phyloP scores from a whole-genome alignment of 176 grass and related monocot genomes.

The Avena insularis region DNA sequence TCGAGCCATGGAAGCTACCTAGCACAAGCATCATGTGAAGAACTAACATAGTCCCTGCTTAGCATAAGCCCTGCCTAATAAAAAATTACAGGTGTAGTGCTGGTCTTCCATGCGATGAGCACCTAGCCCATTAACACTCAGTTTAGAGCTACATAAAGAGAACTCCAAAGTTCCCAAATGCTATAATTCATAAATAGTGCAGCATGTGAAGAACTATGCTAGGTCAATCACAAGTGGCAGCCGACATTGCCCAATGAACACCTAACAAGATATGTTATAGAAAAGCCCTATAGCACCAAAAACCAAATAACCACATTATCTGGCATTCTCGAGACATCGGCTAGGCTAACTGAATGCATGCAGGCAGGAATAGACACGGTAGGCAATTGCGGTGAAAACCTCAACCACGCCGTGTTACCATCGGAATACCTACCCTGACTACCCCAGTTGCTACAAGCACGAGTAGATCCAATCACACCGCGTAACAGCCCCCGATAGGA shows the following conservation, averaged over 20 bases:
- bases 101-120: neutral
- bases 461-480: slow-evolving; percentile 21
- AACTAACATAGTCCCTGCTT: neutral
- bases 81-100: neutral
- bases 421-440: neutral
- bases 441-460: neutral
- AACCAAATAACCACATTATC: neutral
- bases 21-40: neutral
- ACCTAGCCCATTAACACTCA: neutral
- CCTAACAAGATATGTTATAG: neutral
- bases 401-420: neutral
- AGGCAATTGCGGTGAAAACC: neutral
- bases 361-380: neutral
- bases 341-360: neutral
- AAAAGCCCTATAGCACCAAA: neutral
- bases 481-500: neutral
- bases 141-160: slow-evolving; percentile 20
- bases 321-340: neutral
- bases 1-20: neutral
- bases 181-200: neutral
- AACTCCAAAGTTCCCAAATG: neutral
- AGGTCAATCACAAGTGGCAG: neutral
- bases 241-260: neutral
- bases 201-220: neutral
- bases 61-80: neutral